phyloP scores from a whole-genome alignment of 805 yeast species.

The Ogataea saltuana region DNA sequence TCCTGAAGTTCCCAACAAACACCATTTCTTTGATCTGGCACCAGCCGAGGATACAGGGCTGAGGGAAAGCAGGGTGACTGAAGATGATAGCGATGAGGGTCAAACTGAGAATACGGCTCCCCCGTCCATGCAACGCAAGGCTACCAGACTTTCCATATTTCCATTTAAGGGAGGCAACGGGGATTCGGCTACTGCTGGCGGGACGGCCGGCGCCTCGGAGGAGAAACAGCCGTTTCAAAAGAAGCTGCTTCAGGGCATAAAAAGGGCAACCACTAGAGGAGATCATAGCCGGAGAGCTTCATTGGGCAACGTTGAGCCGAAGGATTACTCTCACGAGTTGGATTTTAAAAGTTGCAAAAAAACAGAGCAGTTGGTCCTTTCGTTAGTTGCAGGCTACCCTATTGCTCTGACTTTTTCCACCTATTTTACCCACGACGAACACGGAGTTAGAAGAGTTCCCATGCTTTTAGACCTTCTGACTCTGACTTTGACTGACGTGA shows the following conservation, averaged over 20 bases:
- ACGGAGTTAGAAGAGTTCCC: constrained; percentile 78
- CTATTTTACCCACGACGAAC: constrained; percentile 72
- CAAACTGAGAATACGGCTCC: constrained; percentile 1
- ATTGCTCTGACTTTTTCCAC: constrained; percentile 75
- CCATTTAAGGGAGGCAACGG: constrained; percentile 16
- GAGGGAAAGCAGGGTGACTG: constrained; percentile 6
- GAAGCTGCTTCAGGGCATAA: constrained; percentile 22
- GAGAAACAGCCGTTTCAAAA: constrained; percentile 22
- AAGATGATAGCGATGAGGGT: constrained; percentile 4
- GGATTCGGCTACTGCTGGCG: background rate
- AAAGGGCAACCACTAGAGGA: constrained; percentile 18
- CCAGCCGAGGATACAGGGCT: constrained; percentile 15
- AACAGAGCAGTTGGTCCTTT: constrained; percentile 41
- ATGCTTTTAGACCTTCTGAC: constrained; percentile 72
- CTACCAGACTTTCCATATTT: constrained; percentile 17
- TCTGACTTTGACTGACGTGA: constrained; percentile 55
- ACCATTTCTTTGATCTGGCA: background rate
- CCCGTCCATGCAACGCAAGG: constrained; percentile 9
- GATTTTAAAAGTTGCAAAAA: constrained; percentile 29
- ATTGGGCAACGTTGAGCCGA: constrained; percentile 10
- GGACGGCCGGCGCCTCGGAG: constrained; percentile 7
- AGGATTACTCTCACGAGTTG: constrained; percentile 23
- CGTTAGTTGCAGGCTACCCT: constrained; percentile 68
- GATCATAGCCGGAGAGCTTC: constrained; percentile 16
- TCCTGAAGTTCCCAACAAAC: constrained; percentile 10